Conservation (phyloP, 208 protist species). For the Acanthamoeba healyi region DNA sequence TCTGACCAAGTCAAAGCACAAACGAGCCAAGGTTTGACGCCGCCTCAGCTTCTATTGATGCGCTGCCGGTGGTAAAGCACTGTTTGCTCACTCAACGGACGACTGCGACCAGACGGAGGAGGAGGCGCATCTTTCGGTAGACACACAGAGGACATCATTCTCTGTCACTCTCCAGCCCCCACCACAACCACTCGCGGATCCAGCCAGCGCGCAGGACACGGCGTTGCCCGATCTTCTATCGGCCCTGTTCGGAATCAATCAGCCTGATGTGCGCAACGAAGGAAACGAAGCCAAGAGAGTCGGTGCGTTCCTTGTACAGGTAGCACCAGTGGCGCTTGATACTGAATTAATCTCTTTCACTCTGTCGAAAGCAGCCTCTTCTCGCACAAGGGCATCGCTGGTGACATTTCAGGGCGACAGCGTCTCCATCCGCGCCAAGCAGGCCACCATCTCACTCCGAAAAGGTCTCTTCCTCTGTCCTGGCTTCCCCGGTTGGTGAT, state of each 20-base stretch:
- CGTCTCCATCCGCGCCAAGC: conserved; percentile 29
- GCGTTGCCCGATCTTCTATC: not conserved
- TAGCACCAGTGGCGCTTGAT: no score
- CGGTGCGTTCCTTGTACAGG: not conserved
- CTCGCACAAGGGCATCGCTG: not conserved
- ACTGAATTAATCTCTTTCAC: no score
- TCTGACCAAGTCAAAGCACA: not conserved
- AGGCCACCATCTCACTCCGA: conserved; percentile 1
- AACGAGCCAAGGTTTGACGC: not conserved
- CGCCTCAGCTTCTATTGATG: no score
- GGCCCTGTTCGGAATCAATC: not conserved
- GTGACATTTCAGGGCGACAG: not conserved
- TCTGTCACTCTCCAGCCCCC: conserved; percentile 12
- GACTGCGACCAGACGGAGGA: not conserved
- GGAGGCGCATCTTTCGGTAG: not conserved
- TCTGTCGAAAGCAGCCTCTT: no score
- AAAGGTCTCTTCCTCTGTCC: not conserved
- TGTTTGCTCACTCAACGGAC: no score
- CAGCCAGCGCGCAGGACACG: not conserved
- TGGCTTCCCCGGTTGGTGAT: not conserved
- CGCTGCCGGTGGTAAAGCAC: no score
- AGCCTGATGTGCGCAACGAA: not conserved
- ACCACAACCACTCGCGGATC: not conserved
- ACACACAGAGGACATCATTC: not conserved
- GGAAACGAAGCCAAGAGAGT: not conserved